Conservation (phyloP, 768 basidiomycete genomes). For the Boletellus emodensis region DNA sequence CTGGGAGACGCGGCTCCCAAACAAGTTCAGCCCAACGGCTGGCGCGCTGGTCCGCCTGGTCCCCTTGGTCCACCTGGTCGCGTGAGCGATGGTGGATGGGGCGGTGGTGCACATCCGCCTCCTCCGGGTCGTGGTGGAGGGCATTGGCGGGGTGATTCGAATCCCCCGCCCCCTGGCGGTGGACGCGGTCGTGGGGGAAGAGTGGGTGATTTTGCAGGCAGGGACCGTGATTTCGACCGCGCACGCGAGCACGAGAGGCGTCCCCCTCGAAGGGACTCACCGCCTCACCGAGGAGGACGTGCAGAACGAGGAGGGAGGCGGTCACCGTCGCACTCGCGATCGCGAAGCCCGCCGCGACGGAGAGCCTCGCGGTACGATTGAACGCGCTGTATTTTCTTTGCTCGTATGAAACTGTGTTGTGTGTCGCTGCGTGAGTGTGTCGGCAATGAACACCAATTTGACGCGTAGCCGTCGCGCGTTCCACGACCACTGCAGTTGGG, state of each 20-base stretch:
- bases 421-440: no score
- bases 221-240: slow-evolving; percentile 37
- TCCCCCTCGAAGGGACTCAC: slow-evolving; percentile 46
- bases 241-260: slow-evolving; percentile 45
- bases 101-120: slow-evolving; percentile 34
- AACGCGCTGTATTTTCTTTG: slow-evolving; percentile 9
- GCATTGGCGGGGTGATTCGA: slow-evolving; percentile 73
- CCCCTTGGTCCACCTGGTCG: slow-evolving; percentile 3
- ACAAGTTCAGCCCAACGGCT: slow-evolving; percentile 33
- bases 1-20: slow-evolving; percentile 44
- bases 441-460: no score
- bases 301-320: slow-evolving; percentile 42
- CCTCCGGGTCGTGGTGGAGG: slow-evolving; percentile 52
- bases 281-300: slow-evolving; percentile 45
- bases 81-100: slow-evolving; percentile 50
- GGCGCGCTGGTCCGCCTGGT: slow-evolving; percentile 29
- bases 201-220: slow-evolving; percentile 30
- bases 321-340: slow-evolving; percentile 35
- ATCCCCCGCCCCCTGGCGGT: slow-evolving; percentile 40
- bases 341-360: slow-evolving; percentile 41
- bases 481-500: no score
- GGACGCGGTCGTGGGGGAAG: slow-evolving; percentile 43
- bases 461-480: no score
- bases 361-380: slow-evolving; percentile 32
- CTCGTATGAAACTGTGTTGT: not conserved